Evolutionary conservation across 164 flowering plant genomes (phyloP).

Genomic region (Santalum album): DNA sequence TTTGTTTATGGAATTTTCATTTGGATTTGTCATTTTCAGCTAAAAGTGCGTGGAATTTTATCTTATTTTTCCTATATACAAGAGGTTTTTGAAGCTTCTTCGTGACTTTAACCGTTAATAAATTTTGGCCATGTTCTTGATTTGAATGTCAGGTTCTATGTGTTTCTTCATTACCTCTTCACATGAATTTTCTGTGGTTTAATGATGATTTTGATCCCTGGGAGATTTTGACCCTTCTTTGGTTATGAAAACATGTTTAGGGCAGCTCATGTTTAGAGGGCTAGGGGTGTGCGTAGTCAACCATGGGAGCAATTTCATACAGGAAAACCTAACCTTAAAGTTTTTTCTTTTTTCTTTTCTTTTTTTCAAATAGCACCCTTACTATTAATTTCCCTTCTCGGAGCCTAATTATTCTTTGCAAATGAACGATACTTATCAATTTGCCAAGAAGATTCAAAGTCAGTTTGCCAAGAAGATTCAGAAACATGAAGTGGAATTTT

Average conservation of each 20-base stretch:
- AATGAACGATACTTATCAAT: conserved; percentile 47
- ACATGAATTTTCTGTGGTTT: conserved; percentile 38
- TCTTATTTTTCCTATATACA: too few species aligned
- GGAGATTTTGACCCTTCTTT: conserved; percentile 85
- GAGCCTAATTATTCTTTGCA: conserved; percentile 87
- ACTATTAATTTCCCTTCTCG: conserved; percentile 50
- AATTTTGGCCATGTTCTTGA: too few species aligned
- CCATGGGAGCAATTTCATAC: conserved; percentile 39
- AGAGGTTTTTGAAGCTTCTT: too few species aligned
- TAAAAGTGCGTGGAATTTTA: too few species aligned
- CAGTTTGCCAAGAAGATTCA: too few species aligned
- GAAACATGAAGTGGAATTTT: conserved; percentile 63
- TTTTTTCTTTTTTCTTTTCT: too few species aligned
- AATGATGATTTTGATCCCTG: conserved; percentile 85
- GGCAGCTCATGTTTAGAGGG: conserved; percentile 43
- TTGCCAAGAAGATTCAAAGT: conserved; percentile 45
- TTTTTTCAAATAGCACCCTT: conserved; percentile 71
- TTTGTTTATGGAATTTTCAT: too few species aligned
- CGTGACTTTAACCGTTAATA: too few species aligned
- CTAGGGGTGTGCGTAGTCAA: conserved; percentile 34
- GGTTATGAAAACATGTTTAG: conserved; percentile 55
- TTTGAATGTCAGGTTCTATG: too few species aligned
- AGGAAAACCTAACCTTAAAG: conserved; percentile 52
- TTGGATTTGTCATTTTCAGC: too few species aligned
- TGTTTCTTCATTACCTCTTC: too few species aligned